Conservation (phyloP, 257 asterid genomes). For the Solanum sparsipilum region DNA sequence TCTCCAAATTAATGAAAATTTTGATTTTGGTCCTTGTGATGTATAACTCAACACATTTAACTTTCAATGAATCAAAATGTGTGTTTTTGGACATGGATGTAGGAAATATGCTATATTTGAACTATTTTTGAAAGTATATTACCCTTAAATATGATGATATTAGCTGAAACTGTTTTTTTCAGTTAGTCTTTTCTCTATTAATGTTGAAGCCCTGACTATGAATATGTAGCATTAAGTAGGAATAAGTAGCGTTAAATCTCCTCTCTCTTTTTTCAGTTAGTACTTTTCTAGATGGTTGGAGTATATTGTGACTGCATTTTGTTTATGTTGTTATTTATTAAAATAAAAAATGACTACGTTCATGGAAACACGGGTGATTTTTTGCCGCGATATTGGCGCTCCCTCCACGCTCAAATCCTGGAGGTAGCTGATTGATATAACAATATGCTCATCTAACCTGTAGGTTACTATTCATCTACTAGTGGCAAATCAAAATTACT, state of each 20-base stretch:
- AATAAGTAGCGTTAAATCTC: neutral
- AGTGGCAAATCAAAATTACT: neutral
- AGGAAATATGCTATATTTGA: neutral
- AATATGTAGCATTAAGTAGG: neutral
- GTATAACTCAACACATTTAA: neutral
- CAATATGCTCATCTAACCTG: neutral
- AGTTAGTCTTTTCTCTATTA: neutral
- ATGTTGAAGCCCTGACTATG: neutral
- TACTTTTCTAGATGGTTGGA: neutral
- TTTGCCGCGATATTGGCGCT: neutral
- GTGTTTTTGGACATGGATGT: neutral
- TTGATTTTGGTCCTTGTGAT: neutral
- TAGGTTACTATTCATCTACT: neutral
- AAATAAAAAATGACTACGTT: neutral
- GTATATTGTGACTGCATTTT: neutral
- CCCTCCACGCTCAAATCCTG: neutral
- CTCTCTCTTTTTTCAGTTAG: neutral
- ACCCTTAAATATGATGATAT: neutral
- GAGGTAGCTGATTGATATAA: neutral
- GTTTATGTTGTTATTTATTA: neutral
- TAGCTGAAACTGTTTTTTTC: neutral
- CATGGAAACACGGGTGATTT: neutral
- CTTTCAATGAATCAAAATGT: neutral
- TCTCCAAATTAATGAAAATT: neutral
- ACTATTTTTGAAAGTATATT: neutral